Conservation (phyloP, 2,329 filamentous ascomycete species). For the Rutstroemia sp. region DNA sequence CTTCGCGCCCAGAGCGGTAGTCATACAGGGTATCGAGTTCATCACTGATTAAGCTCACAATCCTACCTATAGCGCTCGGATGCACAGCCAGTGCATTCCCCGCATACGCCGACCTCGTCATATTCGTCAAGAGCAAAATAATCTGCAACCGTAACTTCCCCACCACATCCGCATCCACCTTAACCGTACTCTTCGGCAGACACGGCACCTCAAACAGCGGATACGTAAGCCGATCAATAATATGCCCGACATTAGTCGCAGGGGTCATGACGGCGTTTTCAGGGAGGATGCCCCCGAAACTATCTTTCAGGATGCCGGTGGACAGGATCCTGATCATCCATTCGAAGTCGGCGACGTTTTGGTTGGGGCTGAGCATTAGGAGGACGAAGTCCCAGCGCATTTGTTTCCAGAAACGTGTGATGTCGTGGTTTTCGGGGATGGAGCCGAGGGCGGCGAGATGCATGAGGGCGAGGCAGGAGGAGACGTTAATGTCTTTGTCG, state of each 20-base stretch:
- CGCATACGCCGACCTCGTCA: slow-evolving; percentile 56
- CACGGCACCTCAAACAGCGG: slow-evolving; percentile 37
- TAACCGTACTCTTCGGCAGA: slow-evolving; percentile 20
- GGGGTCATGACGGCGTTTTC: slow-evolving; percentile 32
- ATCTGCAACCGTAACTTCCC: slow-evolving; percentile 28
- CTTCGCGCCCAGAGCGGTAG: slow-evolving; percentile 30
- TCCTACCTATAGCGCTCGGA: slow-evolving; percentile 60
- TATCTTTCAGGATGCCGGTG: slow-evolving; percentile 55
- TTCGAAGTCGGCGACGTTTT: slow-evolving; percentile 54
- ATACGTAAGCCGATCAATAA: slow-evolving; percentile 33
- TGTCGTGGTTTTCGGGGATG: slow-evolving; percentile 30
- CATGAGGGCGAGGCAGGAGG: slow-evolving; percentile 58
- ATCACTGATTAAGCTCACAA: slow-evolving; percentile 70
- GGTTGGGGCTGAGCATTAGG: slow-evolving; percentile 59
- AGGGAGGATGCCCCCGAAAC: slow-evolving; percentile 58
- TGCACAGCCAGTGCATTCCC: slow-evolving; percentile 60
- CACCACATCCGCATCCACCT: slow-evolving; percentile 20
- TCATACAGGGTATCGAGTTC: slow-evolving; percentile 57
- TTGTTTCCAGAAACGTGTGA: slow-evolving; percentile 54
- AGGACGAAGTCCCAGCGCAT: slow-evolving; percentile 61
- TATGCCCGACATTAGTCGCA: slow-evolving; percentile 32
- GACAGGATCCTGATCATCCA: slow-evolving; percentile 58
- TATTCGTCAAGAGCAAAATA: slow-evolving; percentile 48
- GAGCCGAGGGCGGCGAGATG: slow-evolving; percentile 56
- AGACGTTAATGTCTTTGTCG: slow-evolving; percentile 51